Evolutionary conservation across 192 early-diverging fungal genomes (phyloP).

Genomic region (Gryganskiella cystojenkinii): DNA sequence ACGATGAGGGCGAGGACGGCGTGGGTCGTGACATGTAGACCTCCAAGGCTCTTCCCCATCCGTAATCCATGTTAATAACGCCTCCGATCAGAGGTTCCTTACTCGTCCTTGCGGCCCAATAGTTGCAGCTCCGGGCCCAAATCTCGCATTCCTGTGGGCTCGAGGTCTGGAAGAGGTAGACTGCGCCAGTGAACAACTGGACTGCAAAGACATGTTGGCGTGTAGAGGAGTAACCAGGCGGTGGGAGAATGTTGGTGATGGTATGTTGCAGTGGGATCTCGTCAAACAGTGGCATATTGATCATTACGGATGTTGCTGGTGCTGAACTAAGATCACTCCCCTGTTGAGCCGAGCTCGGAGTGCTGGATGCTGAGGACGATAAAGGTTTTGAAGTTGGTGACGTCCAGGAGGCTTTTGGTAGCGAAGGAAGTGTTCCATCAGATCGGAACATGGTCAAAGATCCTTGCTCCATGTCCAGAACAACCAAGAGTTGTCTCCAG

Average conservation of each 20-base stretch:
- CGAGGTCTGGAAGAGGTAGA: conserved; percentile 90
- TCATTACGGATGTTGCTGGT: neutral
- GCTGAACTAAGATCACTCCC: no score
- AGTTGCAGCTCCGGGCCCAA: conserved; percentile 93
- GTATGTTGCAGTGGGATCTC: conserved; percentile 79
- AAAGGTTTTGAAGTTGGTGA: no score
- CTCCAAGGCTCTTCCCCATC: conserved; percentile 78
- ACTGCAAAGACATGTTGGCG: conserved; percentile 89
- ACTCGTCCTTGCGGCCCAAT: conserved; percentile 92
- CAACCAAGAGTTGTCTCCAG: conserved; percentile 87
- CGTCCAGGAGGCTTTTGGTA: neutral
- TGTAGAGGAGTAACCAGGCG: conserved; percentile 83
- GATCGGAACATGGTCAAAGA: conserved; percentile 88
- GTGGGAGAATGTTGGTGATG: conserved; percentile 83
- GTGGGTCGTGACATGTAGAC: no score
- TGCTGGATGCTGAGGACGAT: neutral
- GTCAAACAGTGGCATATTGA: conserved; percentile 34
- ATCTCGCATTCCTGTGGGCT: conserved; percentile 75
- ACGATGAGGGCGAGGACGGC: no score
- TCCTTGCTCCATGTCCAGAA: conserved; percentile 71
- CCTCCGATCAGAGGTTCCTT: conserved; percentile 92
- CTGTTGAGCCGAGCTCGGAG: no score
- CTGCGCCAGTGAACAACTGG: conserved; percentile 82
- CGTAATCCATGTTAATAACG: conserved; percentile 92
- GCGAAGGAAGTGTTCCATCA: conserved; percentile 49